Base-by-base conservation (phyloP, 139 green algal genomes). In the Volvox reticuliferus region DNA sequence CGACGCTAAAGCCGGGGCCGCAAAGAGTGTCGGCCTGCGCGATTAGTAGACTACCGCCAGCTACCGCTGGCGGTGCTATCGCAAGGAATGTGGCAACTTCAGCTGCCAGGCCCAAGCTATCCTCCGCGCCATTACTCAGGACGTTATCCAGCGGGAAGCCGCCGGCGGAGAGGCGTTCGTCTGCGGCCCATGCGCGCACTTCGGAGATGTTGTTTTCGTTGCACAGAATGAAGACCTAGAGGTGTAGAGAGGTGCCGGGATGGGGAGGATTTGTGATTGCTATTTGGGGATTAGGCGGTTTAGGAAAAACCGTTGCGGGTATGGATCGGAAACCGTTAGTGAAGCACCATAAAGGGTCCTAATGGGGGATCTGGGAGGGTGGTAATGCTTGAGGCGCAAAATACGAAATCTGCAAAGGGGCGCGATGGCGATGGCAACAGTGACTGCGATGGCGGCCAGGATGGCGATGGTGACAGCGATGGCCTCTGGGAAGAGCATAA, bases 21-120 rank as follows among this genome's bases (percentile, higher is more conserved):
- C 78, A 88, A 65, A 94, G 32, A 16, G 61, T 32, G 75, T 93
- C 92, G 18, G 65, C 88, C 79, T 91, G 78, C n/a, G 33, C 65
- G 28, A 91, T 67, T 28, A 91, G 32, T 32, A 91, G 75, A 30
- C n/a, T 84, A 62, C 16, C 26, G 16, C 18, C 24, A 21, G 61
- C 16, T 19, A 69, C 75, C 17, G 44, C 30, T 22, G 86, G 32
- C 20, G 73, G 86, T 35, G 76, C 76, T 17, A 30, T 26, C 18
- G 76, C 76, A 0, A 79, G 87, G 33, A 85, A 79, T 24, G 76
- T 33, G 0, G 87, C 76, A 9, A 91, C 32, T 62, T 91, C 87
- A n/a, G n/a, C 87, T 0, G 35, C 76, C 16, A 85, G 22, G 62
- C 87, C 87, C 22, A 86, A 62, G 50, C 75, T 86, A 63, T 86